A percentile compares a stretch with the other conserved stretches of the same genome.
Evolutionary conservation across 78 protist genomes (phyloP).

Genomic region (Dictyostelium intermedium): DNA sequence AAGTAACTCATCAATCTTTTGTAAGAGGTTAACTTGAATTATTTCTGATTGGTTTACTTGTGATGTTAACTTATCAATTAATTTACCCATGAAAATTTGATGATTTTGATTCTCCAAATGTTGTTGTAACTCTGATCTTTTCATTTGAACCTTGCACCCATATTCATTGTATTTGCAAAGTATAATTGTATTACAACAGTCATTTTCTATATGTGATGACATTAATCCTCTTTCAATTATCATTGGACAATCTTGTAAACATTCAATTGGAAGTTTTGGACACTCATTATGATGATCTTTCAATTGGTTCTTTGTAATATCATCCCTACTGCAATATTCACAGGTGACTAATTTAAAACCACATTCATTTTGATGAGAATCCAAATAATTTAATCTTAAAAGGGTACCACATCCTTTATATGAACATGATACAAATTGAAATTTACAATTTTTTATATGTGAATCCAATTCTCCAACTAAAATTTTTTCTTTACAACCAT

Average conservation of each 20-base stretch:
- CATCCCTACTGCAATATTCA: background rate
- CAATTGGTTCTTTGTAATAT: background rate
- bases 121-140: background rate
- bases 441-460: too few relatives aligned
- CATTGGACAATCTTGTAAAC: background rate
- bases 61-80: too few relatives aligned
- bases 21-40: too few relatives aligned
- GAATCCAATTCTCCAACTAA: too few relatives aligned
- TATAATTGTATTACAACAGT: background rate
- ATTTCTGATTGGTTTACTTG: too few relatives aligned
- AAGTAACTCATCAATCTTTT: too few relatives aligned
- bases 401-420: too few relatives aligned
- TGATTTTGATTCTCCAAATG: background rate
- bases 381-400: too few relatives aligned
- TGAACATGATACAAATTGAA: too few relatives aligned
- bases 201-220: background rate
- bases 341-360: background rate
- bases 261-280: background rate
- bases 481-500: too few relatives aligned
- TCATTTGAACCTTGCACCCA: background rate
- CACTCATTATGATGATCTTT: background rate
- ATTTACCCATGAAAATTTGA: background rate
- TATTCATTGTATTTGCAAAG: background rate
- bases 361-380: too few relatives aligned
- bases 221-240: background rate